These are phyloP conservation scores for Claviceps sp. DNA, from an alignment of 2,329 filamentous ascomycete species.

Conservation along the genomic window DNA sequence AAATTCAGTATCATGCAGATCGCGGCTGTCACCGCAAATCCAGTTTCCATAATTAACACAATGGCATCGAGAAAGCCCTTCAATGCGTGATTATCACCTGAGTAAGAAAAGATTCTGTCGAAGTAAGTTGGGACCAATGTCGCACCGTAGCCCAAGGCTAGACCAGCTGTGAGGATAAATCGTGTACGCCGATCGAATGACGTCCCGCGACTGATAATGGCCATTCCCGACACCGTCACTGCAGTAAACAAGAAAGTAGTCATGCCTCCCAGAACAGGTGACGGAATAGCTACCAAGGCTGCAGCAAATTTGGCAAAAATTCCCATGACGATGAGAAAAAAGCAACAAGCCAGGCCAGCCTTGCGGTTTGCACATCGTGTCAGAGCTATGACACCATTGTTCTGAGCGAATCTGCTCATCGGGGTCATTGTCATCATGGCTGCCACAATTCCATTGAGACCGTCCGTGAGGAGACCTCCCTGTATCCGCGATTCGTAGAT, in stretches of 20 bases:
- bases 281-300: constrained; percentile 50
- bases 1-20: constrained; percentile 63
- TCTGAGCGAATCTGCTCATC: constrained; percentile 71
- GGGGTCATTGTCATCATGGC: constrained; percentile 69
- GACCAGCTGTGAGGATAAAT: constrained; percentile 65
- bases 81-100: constrained; percentile 52
- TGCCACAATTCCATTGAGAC: constrained; percentile 60
- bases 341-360: constrained; percentile 64
- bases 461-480: constrained; percentile 66
- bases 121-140: constrained; percentile 58
- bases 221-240: constrained; percentile 67
- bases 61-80: constrained; percentile 65
- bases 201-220: constrained; percentile 57
- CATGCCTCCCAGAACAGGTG: constrained; percentile 48
- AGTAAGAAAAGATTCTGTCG: constrained; percentile 57
- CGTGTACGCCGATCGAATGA: constrained; percentile 68
- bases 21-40: constrained; percentile 62
- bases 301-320: constrained; percentile 72
- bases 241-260: constrained; percentile 42
- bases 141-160: constrained; percentile 61
- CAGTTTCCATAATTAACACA: constrained; percentile 58
- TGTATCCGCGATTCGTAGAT: constrained; percentile 67
- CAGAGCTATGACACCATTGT: constrained; percentile 73
- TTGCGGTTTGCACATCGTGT: constrained; percentile 71
- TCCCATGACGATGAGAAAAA: constrained; percentile 70